Evolutionary conservation across 2,329 filamentous ascomycete genomes (phyloP).

Genomic region (Aspergillus sp.): DNA sequence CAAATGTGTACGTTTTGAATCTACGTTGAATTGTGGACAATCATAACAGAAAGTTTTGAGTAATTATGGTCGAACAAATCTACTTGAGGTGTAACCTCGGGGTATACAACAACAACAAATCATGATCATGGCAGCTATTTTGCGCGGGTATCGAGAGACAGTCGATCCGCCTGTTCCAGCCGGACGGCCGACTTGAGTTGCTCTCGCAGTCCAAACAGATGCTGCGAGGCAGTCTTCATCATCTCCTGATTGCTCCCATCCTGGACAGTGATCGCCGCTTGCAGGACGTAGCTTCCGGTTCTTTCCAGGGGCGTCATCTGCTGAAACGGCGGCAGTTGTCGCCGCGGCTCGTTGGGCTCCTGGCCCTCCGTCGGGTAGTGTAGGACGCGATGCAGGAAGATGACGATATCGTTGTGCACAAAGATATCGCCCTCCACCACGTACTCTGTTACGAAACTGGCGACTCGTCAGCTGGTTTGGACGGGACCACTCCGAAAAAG

Average conservation of each 20-base stretch:
- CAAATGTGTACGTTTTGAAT: neutral
- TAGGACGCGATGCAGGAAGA: conserved; percentile 57
- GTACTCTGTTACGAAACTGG: conserved; percentile 58
- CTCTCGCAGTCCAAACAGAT: conserved; percentile 55
- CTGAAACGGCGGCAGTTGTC: conserved; percentile 42
- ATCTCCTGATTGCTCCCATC: conserved; percentile 55
- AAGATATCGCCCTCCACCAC: conserved; percentile 58
- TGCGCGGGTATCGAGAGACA: conserved; percentile 60
- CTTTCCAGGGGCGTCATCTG: conserved; percentile 53
- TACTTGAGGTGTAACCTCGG: conserved; percentile 15
- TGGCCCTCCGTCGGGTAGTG: conserved; percentile 41
- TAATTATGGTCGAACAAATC: neutral
- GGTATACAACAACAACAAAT: conserved; percentile 18
- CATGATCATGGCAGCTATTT: conserved; percentile 39
- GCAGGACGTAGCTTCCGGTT: conserved; percentile 58
- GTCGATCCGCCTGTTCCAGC: conserved; percentile 56
- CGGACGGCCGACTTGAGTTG: conserved; percentile 57
- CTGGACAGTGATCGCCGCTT: conserved; percentile 57
- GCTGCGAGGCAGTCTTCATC: conserved; percentile 53
- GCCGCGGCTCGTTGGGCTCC: conserved; percentile 32
- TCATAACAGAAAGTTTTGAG: neutral
- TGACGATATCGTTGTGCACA: conserved; percentile 56
- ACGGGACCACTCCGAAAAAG: conserved; percentile 6
- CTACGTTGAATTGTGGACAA: neutral
- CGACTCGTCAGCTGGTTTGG: neutral